Evolutionary conservation across 2,329 filamentous ascomycete species (phyloP), one percentile per base, ranked within the genome.

Genomic region (Decorospora gaudefroyi): DNA sequence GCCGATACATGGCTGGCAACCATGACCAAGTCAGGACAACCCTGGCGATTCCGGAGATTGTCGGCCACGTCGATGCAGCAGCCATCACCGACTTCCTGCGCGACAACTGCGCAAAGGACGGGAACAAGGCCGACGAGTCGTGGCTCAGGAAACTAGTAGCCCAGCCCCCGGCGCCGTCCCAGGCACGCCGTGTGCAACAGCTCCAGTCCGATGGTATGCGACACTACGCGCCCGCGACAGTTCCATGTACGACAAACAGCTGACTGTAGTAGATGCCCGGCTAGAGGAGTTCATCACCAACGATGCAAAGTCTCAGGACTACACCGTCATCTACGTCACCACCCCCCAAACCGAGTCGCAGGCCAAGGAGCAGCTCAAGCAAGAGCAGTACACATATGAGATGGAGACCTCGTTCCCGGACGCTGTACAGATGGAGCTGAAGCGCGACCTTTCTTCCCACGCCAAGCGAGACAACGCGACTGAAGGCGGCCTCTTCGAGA

Each of bases 301-400:
- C 18, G 64, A 78, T n/a, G 72, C 74, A n/a, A 65, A 68, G 16
- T 53, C 55, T 18, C 52, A 72, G 9, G 77, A 78, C 50, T 92
- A 88, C 71, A 93, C 88, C 0, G 78, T 96, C 42, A 74, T 96
- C 51, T 89, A 90, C 68, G 79, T 83, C 32, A 88, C 86, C 6
- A 84, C 82, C 0, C 82, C 85, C 1, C 70, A 71, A 30, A 69
- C 55, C 39, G 55, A 56, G 23, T 53, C 49, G 22, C 51, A 55
- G 33, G 55, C 55, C 61, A 42, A 70, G 23, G 51, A 51, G 28
- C 47, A 43, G 30, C 39, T 59, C 25, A 43, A 53, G 33, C 42
- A 59, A 12, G 46, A 61, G 40, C 56, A 55, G 33, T 39, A 54
- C 22, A 39, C 51, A 11, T 93, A 95, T 69, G 80, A 88, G 55